Evolutionary conservation across 2,329 filamentous ascomycete genomes (phyloP), one percentile per base, ranked within the genome.

Genomic region (Cladorrhinum sp.): DNA sequence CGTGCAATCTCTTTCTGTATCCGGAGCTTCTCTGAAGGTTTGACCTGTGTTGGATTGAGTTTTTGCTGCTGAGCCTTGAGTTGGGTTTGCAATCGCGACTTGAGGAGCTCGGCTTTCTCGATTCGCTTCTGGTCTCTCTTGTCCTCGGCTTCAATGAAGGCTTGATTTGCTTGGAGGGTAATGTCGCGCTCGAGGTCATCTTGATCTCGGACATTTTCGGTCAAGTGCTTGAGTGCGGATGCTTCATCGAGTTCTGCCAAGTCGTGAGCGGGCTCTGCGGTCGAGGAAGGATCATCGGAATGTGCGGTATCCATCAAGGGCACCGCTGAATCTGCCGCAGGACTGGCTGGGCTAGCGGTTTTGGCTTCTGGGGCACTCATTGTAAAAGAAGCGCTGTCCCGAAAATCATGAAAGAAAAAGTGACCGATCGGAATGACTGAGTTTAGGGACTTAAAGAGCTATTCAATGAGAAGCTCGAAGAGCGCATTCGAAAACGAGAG

Each of bases 111-210:
- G 5, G 85, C 76, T 66, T 83, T 87, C 50, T 82, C 79, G 55
- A 89, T 88, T 25, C 86, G 81, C 59, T 82, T 85, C 66, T 82
- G 77, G 58, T 89, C 86, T 64, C 81, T 81, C 68, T 84, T 83
- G 66, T 88, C 85, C 63, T 89, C 86, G 45, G 81, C 81, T 58
- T 87, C 84, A 50, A 82, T 82, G 58, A 88, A 73, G 0, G 81
- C 83, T 18, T 81, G 76, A 58, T 82, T 86, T 3, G 85, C 86
- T 66, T 88, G 82, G 16, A 80, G 72, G 1, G 84, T 84, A 64
- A 98, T 96, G 70, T 96, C 92, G 63, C 92, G 84, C 74, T 97
- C 93, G 20, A 98, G 78, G 61, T 97, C 93, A 76, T 93, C 88
- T 73, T 98, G 93, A 69, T 96, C 87, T 60, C 91, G 86, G 22